phyloP scores from a whole-genome alignment of 331 rosid genomes.

The Rosa hybrid region DNA sequence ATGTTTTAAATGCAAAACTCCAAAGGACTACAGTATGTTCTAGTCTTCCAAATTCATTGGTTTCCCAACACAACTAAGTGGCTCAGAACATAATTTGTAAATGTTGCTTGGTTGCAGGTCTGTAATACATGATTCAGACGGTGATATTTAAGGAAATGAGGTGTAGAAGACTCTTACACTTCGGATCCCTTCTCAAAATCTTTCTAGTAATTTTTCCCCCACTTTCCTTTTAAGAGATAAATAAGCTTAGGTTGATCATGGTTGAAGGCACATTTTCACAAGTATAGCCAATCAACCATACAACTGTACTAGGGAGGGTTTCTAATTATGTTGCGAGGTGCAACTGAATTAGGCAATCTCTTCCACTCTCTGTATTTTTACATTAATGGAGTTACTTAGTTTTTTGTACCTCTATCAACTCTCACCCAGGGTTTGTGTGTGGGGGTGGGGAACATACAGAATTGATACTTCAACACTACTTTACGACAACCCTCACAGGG shows the following conservation, averaged over 20 bases:
- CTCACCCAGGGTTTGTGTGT: conserved; percentile 15
- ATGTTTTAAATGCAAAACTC: conserved; percentile 81
- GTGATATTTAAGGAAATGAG: conserved; percentile 42
- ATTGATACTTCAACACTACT: conserved; percentile 29
- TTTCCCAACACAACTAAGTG: not conserved
- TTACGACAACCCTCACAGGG: conserved; percentile 12
- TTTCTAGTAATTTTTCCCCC: conserved; percentile 2
- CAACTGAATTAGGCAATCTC: conserved; percentile 44
- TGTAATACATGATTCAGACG: conserved; percentile 46
- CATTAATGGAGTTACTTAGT: conserved; percentile 22
- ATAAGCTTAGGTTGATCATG: conserved; percentile 36
- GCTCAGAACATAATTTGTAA: conserved; percentile 18
- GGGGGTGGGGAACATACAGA: conserved; percentile 37
- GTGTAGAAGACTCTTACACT: conserved; percentile 23
- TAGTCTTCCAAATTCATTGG: conserved; percentile 14
- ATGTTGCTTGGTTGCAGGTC: conserved; percentile 29
- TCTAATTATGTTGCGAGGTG: conserved; percentile 37
- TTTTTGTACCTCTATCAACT: conserved; percentile 21
- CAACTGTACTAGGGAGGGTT: conserved; percentile 34
- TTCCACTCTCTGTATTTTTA: conserved; percentile 17
- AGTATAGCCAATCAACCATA: conserved; percentile 24
- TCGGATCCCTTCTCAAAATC: conserved; percentile 26
- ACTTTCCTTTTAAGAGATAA: conserved; percentile 23
- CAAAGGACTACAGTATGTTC: conserved; percentile 69
- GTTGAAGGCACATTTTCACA: conserved; percentile 40